phyloP scores from a whole-genome alignment of 306 rosid genomes.

The Casuarina glauca region DNA sequence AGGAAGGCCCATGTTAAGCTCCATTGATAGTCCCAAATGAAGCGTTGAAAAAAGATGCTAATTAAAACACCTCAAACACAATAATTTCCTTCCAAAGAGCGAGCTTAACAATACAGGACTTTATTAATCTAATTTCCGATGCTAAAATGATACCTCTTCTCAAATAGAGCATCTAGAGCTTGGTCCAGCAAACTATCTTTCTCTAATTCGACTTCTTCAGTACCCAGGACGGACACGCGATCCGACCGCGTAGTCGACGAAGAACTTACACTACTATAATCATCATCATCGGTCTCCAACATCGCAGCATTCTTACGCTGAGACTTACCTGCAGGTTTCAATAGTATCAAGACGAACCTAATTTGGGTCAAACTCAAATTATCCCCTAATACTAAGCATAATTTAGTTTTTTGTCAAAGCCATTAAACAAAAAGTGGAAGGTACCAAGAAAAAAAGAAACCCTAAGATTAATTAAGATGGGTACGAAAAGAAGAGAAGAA shows the following conservation, averaged over 20 bases:
- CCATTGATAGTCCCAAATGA: not conserved
- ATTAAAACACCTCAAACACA: not conserved
- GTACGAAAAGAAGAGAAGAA: not conserved
- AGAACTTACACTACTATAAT: constrained; percentile 67
- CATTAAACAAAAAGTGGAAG: too few species aligned
- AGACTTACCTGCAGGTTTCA: constrained; percentile 55
- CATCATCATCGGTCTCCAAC: constrained; percentile 77
- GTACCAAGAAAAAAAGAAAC: not conserved
- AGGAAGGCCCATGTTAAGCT: not conserved
- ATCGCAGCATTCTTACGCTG: constrained; percentile 70
- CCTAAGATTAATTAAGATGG: constrained; percentile 7
- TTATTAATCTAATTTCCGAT: not conserved
- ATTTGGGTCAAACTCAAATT: not conserved
- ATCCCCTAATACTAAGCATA: not conserved
- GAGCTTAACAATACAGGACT: not conserved
- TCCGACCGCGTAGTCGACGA: constrained; percentile 75
- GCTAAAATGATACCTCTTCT: constrained; percentile 61
- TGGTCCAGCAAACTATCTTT: constrained; percentile 76
- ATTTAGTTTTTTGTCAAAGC: too few species aligned
- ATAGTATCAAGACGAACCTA: constrained; percentile 10
- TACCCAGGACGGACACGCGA: constrained; percentile 47
- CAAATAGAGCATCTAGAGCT: constrained; percentile 81
- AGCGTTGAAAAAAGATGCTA: not conserved
- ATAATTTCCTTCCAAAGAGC: not conserved
- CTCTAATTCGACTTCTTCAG: constrained; percentile 60